phyloP scores from a whole-genome alignment of 1,284 basidiomycete genomes.

The Termitomyces sp. region DNA sequence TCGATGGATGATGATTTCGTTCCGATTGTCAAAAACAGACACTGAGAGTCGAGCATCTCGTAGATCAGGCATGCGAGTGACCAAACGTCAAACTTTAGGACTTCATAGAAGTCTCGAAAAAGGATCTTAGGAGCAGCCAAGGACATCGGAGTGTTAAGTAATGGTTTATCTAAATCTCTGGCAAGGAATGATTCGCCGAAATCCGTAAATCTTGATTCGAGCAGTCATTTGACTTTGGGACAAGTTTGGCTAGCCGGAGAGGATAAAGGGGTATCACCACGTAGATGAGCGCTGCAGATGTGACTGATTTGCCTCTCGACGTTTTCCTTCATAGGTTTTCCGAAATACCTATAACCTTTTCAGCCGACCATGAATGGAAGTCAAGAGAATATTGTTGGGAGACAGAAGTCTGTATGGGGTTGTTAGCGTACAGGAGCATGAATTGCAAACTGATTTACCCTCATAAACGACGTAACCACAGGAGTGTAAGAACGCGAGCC shows the following conservation, averaged over 20 bases:
- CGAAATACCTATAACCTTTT: conserved; percentile 3
- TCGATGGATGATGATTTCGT: conserved; percentile 2
- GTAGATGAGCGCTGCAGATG: conserved; percentile 1
- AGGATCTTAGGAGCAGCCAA: conserved; percentile 10
- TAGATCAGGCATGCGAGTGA: conserved; percentile 6
- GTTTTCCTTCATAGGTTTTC: neutral
- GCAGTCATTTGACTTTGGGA: conserved; percentile 2
- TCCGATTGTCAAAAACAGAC: conserved; percentile 3
- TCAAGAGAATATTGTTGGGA: conserved; percentile 3
- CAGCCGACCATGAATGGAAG: conserved; percentile 8
- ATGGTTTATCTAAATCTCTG: neutral
- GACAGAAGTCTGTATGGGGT: conserved; percentile 1
- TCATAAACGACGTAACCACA: conserved; percentile 9
- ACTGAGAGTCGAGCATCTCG: neutral
- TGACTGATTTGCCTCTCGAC: conserved; percentile 1
- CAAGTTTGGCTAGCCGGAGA: neutral
- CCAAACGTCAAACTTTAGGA: conserved; percentile 3
- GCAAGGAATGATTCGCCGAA: conserved; percentile 11
- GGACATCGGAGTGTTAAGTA: neutral
- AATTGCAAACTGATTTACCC: neutral
- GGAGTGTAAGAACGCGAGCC: conserved; percentile 6
- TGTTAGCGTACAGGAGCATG: neutral
- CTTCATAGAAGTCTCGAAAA: neutral
- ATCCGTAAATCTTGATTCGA: neutral
- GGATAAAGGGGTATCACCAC: neutral